Evolutionary conservation across 306 rosid genomes (phyloP).

Genomic region (Glycine latifolia): DNA sequence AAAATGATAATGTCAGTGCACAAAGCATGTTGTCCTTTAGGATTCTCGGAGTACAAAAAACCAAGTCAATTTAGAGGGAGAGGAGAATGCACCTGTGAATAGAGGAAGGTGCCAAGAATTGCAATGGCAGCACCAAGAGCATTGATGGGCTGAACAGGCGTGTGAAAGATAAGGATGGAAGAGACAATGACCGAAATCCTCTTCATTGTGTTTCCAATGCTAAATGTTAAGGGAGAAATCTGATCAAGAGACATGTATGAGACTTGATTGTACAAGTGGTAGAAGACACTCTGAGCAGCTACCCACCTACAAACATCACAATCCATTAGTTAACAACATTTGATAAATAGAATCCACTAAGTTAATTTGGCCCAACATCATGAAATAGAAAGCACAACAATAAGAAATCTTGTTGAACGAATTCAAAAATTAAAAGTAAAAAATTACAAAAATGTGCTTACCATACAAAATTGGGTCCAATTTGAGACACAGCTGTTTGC

Average conservation of each 20-base stretch:
- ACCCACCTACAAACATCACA: constrained; percentile 73
- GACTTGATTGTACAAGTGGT: constrained; percentile 92
- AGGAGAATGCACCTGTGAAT: constrained; percentile 75
- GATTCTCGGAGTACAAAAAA: neutral
- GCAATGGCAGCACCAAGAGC: constrained; percentile 93
- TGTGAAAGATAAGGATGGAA: constrained; percentile 86
- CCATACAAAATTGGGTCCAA: constrained; percentile 92
- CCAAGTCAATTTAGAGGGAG: constrained; percentile 21
- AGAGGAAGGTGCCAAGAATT: constrained; percentile 88
- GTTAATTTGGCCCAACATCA: too few relatives aligned
- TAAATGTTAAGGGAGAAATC: constrained; percentile 90
- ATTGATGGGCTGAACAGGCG: constrained; percentile 76
- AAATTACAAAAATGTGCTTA: constrained; percentile 44
- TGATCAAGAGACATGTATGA: constrained; percentile 94
- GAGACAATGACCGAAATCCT: constrained; percentile 83
- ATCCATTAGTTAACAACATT: constrained; percentile 23
- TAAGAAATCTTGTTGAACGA: neutral
- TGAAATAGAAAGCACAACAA: too few relatives aligned
- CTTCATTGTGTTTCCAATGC: constrained; percentile 95
- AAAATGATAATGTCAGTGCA: constrained; percentile 17
- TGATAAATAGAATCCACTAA: neutral
- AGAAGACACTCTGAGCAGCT: constrained; percentile 88
- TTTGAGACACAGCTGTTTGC: constrained; percentile 75
- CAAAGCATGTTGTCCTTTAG: constrained; percentile 28
- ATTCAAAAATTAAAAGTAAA: neutral